Conservation (phyloP, 129 eudicot species). For the Arctium lappa region DNA sequence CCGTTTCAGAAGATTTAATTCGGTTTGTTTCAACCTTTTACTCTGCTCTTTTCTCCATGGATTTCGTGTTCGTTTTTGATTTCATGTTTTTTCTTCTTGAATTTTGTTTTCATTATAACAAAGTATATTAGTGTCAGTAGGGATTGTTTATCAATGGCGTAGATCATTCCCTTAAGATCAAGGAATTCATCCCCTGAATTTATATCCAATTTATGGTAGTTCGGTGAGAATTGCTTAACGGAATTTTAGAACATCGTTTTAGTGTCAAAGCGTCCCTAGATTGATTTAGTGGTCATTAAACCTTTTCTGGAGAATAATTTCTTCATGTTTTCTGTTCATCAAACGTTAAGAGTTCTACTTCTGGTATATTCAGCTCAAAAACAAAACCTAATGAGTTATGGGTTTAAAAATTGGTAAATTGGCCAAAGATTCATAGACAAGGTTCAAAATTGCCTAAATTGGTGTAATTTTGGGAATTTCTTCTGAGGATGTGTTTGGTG, state of each 20-base stretch:
- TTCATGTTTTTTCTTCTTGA: not conserved
- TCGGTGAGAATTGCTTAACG: not conserved
- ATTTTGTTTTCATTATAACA: not conserved
- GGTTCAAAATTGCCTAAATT: not conserved
- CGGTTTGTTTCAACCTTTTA: slow-evolving; percentile 24
- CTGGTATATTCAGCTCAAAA: not conserved
- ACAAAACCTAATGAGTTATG: not conserved
- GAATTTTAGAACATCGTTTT: not conserved
- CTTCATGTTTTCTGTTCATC: not conserved
- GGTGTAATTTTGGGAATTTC: not conserved
- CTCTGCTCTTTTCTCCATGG: not conserved
- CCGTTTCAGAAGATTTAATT: slow-evolving; percentile 28
- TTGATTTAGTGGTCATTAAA: not conserved
- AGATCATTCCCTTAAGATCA: not conserved
- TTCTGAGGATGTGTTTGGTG: not conserved
- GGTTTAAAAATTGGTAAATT: not conserved
- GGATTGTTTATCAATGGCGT: not conserved
- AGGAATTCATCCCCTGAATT: not conserved
- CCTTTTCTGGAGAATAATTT: not conserved
- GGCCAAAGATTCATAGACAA: not conserved
- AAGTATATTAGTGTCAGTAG: not conserved
- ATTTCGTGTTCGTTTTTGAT: not conserved
- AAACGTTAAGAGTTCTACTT: not conserved
- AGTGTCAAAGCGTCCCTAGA: not conserved
- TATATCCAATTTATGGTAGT: not conserved